A percentile compares a stretch with the other conserved stretches of the same genome.
Evolutionary conservation across 495 filamentous ascomycete genomes (phyloP).

Genomic region (Penicillium chermesinum): DNA sequence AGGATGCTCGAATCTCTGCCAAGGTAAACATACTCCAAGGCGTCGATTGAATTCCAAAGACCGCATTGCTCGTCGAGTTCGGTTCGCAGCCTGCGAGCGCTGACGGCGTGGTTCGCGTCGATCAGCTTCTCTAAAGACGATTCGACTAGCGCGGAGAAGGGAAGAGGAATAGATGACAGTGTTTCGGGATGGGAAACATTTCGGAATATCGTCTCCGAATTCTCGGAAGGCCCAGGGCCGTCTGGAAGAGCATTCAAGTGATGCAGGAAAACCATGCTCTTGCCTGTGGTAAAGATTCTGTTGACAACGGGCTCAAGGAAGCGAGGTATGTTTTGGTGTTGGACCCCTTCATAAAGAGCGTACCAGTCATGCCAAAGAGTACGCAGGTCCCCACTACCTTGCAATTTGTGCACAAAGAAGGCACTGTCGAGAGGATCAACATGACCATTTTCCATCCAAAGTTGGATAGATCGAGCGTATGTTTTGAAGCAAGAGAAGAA

Average conservation of each 20-base stretch:
- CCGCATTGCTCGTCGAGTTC: constrained; percentile 66
- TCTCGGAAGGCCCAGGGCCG: constrained; percentile 15
- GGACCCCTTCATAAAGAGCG: constrained; percentile 50
- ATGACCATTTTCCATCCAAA: constrained; percentile 82
- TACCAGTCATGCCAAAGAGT: constrained; percentile 76
- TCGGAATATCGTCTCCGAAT: constrained; percentile 48
- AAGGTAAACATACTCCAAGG: constrained; percentile 67
- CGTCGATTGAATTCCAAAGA: constrained; percentile 59
- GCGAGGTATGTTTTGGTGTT: constrained; percentile 57
- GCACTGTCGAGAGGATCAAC: constrained; percentile 55
- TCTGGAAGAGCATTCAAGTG: constrained; percentile 41
- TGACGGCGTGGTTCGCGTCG: constrained; percentile 61
- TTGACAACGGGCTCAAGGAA: constrained; percentile 64
- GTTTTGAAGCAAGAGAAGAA: constrained; percentile 82
- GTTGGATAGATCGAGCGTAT: constrained; percentile 71
- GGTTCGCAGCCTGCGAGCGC: constrained; percentile 56
- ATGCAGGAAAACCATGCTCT: constrained; percentile 77
- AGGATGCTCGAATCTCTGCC: constrained; percentile 62
- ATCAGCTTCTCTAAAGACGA: constrained; percentile 68
- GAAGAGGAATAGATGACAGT: constrained; percentile 45
- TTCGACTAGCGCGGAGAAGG: constrained; percentile 71
- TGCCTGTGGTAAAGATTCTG: constrained; percentile 79
- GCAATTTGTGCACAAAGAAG: constrained; percentile 67
- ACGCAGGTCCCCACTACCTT: constrained; percentile 52
- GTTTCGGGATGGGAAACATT: constrained; percentile 42